phyloP scores from a whole-genome alignment of 2,329 filamentous ascomycete species.

The Colletotrichum trifolii region DNA sequence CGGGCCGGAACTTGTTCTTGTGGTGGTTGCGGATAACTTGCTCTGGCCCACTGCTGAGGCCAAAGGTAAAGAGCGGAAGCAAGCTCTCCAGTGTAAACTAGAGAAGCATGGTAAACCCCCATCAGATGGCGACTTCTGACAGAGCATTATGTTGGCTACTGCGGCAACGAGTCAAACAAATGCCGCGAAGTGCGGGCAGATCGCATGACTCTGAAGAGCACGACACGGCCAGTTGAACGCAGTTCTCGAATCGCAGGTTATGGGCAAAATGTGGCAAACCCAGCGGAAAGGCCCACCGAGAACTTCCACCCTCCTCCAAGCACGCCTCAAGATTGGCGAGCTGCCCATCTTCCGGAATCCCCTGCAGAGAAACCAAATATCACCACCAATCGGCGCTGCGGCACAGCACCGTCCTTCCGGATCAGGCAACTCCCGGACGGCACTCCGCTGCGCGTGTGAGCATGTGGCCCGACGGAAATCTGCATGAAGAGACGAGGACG shows the following conservation, averaged over 20 bases:
- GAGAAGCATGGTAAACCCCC: too few species aligned
- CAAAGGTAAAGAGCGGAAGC: too few species aligned
- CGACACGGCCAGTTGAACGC: too few species aligned
- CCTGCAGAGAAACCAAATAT: not conserved
- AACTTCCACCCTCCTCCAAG: not conserved
- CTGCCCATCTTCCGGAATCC: not conserved
- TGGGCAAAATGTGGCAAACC: not conserved
- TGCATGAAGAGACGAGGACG: not conserved
- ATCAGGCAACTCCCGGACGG: constrained; percentile 31
- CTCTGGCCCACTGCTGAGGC: too few species aligned
- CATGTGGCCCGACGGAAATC: constrained; percentile 26
- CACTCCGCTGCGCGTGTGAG: constrained; percentile 31
- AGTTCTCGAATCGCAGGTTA: too few species aligned
- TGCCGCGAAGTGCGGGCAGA: too few species aligned
- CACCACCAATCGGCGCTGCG: constrained; percentile 34
- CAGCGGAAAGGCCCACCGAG: too few species aligned
- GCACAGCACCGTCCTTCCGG: constrained; percentile 14
- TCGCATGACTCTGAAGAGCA: too few species aligned
- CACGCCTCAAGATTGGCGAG: not conserved
- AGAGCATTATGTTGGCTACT: too few species aligned
- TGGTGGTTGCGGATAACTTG: not conserved
- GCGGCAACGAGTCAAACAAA: too few species aligned
- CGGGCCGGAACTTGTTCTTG: constrained; percentile 7
- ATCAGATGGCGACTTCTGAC: too few species aligned
- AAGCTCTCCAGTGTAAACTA: too few species aligned